Conservation (phyloP, 495 filamentous ascomycete genomes). For the Neurospora tetrasperma region DNA sequence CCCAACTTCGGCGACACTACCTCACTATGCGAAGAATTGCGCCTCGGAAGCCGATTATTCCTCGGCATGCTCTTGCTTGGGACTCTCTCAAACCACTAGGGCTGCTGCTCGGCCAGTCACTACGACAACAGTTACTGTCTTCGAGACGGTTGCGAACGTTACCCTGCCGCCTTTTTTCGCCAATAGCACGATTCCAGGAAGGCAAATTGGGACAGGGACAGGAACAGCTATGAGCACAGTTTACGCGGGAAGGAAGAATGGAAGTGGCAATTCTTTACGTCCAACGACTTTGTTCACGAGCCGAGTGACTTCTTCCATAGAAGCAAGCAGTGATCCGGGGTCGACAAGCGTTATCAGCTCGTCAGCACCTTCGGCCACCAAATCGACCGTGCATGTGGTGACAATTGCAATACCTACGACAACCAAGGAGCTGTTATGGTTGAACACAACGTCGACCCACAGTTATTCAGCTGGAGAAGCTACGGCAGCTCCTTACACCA, state of each 20-base stretch:
- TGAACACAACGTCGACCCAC: background rate
- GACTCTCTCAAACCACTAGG: conserved; percentile 6
- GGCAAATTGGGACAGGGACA: conserved; percentile 1
- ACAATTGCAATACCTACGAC: background rate
- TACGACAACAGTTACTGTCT: conserved; percentile 6
- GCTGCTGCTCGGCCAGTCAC: background rate
- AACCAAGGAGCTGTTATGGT: background rate
- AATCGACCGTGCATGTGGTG: background rate
- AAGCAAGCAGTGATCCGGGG: background rate
- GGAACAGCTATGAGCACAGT: background rate
- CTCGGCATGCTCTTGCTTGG: conserved; percentile 24
- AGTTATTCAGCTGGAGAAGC: background rate
- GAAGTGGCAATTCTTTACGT: background rate
- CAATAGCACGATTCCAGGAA: conserved; percentile 2
- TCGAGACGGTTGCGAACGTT: conserved; percentile 3
- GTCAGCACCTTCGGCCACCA: background rate
- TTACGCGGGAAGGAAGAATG: background rate
- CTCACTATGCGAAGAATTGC: conserved; percentile 16
- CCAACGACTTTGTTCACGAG: background rate
- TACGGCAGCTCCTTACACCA: accelerated
- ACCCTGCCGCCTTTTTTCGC: conserved; percentile 2
- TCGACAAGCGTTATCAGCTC: background rate
- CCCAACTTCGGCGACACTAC: conserved; percentile 8
- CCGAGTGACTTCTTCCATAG: background rate
- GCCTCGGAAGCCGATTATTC: conserved; percentile 11